Evolutionary conservation across 2,329 filamentous ascomycete species (phyloP), one percentile per base, ranked within the genome.

Genomic region (Cordyceps javanica): DNA sequence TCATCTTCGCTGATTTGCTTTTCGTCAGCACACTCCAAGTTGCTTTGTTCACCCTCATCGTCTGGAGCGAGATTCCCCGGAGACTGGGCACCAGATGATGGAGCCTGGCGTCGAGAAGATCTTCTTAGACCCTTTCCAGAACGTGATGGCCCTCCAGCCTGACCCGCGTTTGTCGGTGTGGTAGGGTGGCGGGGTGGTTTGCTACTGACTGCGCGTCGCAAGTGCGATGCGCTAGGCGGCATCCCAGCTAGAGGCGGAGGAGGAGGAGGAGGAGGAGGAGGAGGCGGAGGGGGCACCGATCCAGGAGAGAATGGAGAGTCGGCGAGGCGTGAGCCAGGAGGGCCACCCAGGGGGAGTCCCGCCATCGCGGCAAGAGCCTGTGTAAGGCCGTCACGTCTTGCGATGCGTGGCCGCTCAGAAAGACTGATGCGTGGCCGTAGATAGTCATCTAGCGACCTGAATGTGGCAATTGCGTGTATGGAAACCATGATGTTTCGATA

Each of bases 401-500:
- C 78, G 10, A 76, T 77, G 44, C 86, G 81, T 13, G 70, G 68
- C 19, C 90, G 84, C 62, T 96, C 91, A 3, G 89, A 85, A 14
- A 94, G 71, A 65, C 81, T 91, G 59, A 99, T 96, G 60, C 93
- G 84, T 8, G 94, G 94, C 38, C 94, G 87, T 44, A 99, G 79
- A 70, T 97, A 99, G 69, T 99, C 94, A 68, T 97, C 94, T 25
- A 99, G 76, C 0, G 93, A 90, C 71, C 97, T 97, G 77, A 99
- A 97, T 0, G 92, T 97, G 2, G 94, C 93, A 67, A 99, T 97
- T 16, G 94, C 94, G 70, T 99, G 94, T 58, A 99, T 99, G 0
- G 91, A 96, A 1, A 99, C 94, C 88, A 97, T 97, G 62, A 99
- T 95, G 64, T 93, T 96, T 23, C 90, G 84, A 69, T 96, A 97